phyloP scores from a whole-genome alignment of 202 grass and related monocot species.

The Saccharum hybrid region DNA sequence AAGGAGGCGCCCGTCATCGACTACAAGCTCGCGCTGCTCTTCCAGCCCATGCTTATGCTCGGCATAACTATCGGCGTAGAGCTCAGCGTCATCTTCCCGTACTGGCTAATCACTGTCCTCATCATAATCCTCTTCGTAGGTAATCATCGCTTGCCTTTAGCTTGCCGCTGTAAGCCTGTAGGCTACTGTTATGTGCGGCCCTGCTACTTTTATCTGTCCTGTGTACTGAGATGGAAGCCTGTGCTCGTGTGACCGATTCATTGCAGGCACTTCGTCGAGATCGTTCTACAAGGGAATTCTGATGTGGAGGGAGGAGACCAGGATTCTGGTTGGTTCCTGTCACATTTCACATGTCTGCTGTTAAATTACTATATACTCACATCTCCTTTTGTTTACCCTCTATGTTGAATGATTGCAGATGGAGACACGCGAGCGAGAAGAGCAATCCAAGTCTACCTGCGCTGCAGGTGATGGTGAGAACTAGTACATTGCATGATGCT shows the following conservation, averaged over 20 bases:
- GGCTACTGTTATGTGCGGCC: background rate
- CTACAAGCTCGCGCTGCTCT: conserved; percentile 86
- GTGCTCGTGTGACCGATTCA: conserved; percentile 24
- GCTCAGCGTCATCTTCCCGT: conserved; percentile 94
- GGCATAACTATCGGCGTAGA: conserved; percentile 99
- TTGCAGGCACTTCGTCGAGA: conserved; percentile 84
- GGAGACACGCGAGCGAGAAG: conserved; percentile 62
- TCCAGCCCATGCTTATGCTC: conserved; percentile 99
- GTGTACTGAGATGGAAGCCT: background rate
- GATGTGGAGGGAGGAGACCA: conserved; percentile 95
- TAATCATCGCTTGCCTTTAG: conserved; percentile 13
- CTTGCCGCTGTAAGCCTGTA: background rate
- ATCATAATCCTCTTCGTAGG: conserved; percentile 96
- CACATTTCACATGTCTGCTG: background rate
- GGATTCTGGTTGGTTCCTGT: conserved; percentile 66
- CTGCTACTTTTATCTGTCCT: conserved; percentile 1
- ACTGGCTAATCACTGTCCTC: conserved; percentile 96
- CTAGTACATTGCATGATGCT: background rate
- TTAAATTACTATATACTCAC: background rate
- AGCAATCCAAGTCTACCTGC: conserved; percentile 42
- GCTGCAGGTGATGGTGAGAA: conserved; percentile 31
- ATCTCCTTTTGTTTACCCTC: background rate
- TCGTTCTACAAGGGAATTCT: conserved; percentile 92
- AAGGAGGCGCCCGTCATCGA: conserved; percentile 89
- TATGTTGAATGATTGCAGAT: conserved; percentile 52